Conservation (phyloP, 352 stramenopile species). For the Globisporangium nodosum region DNA sequence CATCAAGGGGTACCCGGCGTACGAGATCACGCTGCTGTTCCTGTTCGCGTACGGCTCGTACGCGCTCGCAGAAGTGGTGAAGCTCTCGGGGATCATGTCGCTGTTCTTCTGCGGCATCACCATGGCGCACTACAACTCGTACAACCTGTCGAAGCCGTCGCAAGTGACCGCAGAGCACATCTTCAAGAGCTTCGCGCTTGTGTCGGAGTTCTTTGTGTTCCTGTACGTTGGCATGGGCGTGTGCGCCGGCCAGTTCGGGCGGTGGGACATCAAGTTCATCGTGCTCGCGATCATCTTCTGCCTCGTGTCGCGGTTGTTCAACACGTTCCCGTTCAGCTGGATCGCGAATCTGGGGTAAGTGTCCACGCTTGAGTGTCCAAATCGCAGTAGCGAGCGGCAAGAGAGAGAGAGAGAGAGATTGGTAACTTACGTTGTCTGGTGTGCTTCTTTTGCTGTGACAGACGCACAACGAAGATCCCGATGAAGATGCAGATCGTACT, state of each 20-base stretch:
- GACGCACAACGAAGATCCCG: slow-evolving; percentile 57
- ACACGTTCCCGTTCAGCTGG: slow-evolving; percentile 91
- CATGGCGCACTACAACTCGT: slow-evolving; percentile 80
- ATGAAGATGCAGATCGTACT: slow-evolving; percentile 90
- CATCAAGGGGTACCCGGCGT: slow-evolving; percentile 75
- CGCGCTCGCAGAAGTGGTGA: slow-evolving; percentile 57
- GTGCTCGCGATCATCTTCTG: slow-evolving; percentile 85
- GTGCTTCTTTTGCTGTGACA: slow-evolving; percentile 13
- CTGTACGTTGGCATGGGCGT: slow-evolving; percentile 78
- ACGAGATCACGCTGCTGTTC: slow-evolving; percentile 73
- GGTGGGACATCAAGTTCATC: slow-evolving; percentile 85
- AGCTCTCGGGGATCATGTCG: slow-evolving; percentile 88
- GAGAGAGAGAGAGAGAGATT: too few species aligned
- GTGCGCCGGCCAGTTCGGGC: slow-evolving; percentile 55
- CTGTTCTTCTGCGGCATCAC: slow-evolving; percentile 89
- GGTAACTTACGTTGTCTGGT: too few species aligned
- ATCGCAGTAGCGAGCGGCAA: too few species aligned
- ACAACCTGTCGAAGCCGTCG: slow-evolving; percentile 65
- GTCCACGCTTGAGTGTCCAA: too few species aligned
- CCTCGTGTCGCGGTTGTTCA: slow-evolving; percentile 86
- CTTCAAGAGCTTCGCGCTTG: slow-evolving; percentile 68
- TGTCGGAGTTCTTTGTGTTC: slow-evolving; percentile 75
- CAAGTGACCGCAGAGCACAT: slow-evolving; percentile 69
- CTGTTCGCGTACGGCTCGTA: slow-evolving; percentile 70
- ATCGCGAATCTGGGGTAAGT: slow-evolving; percentile 47